Evolutionary conservation across 176 grass and related monocot species (phyloP).

Genomic region (Oropetium thomaeum): DNA sequence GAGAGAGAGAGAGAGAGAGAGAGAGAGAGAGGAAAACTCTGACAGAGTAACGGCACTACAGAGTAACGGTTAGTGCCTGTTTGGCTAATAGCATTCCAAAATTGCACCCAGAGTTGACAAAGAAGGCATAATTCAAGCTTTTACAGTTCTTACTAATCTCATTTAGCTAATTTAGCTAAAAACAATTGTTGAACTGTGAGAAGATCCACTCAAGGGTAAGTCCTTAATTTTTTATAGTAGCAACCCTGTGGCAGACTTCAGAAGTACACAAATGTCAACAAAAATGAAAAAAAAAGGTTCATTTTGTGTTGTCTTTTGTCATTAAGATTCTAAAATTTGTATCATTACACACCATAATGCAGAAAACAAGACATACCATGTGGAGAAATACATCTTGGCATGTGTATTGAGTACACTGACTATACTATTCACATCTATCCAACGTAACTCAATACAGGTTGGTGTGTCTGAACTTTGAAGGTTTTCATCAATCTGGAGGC

Average conservation of each 20-base stretch:
- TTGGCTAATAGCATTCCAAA: not conserved
- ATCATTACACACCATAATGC: not conserved
- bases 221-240: not conserved
- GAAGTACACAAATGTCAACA: not conserved
- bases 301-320: not conserved
- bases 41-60: too few relatives aligned
- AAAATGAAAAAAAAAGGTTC: conserved; percentile 6
- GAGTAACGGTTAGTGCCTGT: not conserved
- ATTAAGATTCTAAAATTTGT: not conserved
- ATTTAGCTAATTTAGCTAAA: not conserved
- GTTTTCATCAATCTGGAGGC: not conserved
- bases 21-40: not conserved
- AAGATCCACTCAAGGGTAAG: not conserved
- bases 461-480: not conserved
- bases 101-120: not conserved
- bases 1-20: too few relatives aligned
- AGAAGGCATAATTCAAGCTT: not conserved
- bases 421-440: not conserved
- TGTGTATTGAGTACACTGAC: not conserved
- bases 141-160: not conserved
- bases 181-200: not conserved
- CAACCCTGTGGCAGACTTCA: not conserved
- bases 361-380: not conserved
- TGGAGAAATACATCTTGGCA: not conserved
- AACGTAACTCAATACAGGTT: not conserved